Evolutionary conservation across 129 eudicot genomes (phyloP), one percentile per base, ranked within the genome.

Genomic region (Lonicera japonica): DNA sequence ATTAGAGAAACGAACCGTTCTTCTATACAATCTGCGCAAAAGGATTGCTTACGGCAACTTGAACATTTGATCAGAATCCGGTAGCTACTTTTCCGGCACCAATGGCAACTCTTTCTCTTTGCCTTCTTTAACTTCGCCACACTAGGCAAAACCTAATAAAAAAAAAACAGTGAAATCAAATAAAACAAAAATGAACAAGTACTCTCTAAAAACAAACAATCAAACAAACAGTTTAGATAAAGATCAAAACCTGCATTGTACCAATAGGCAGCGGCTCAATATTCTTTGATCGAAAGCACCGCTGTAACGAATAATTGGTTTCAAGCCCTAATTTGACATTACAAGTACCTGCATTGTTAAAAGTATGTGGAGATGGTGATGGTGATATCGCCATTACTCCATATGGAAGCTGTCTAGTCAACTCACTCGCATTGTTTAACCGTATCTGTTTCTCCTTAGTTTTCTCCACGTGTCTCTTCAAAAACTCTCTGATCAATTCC

Each of bases 211-310:
- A 15, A 53, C 10, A 54, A 43, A 55, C 4, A 21, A 13, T 46
- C 13, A 25, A 53, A 0, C 58, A 12, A 68, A 16, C 50, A 61
- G 23, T 23, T 19, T 15, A n/a, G 13, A 19, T 43, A 55, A 51
- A 51, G 54, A 34, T 46, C 66, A 74, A 66, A 64, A 92, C 98
- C 99, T 94, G 88, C 89, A 85, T 70, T 71, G 96, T 76, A 22
- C 80, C 55, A 41, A 94, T 45, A 4, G 92, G 96, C 5, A 73
- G 54, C 0, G 82, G 85, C 54, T 94, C 96, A 0, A 88, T 77
- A 67, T 88, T 88, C 60, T 94, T 94, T 3, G 99, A 94, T 50
- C 99, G 69, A 25, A 94, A 92, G 57, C 73, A 48, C 87, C 95
- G 82, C 8, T 64, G 68, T 15, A 70, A 41, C 54, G 59, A 15